Evolutionary conservation across 306 rosid species (phyloP).

Genomic region (Canavalia ensiformis): DNA sequence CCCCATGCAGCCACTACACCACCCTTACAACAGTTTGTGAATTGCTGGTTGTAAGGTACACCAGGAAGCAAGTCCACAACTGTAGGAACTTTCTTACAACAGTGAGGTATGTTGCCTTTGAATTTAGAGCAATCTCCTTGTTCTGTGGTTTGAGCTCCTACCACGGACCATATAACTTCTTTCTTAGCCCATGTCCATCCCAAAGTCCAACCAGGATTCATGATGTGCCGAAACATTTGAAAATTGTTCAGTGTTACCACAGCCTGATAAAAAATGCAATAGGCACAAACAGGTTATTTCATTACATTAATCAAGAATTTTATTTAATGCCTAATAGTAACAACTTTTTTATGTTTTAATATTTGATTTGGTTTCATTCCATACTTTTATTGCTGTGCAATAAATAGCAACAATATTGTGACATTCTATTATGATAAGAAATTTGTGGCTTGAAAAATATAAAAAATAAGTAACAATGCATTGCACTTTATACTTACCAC

Average conservation of each 20-base stretch:
- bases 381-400: background rate
- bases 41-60: conserved; percentile 95
- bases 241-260: conserved; percentile 79
- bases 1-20: conserved; percentile 95
- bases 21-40: conserved; percentile 89
- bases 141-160: conserved; percentile 88
- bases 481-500: conserved; percentile 64
- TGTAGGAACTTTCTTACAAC: conserved; percentile 87
- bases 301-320: background rate
- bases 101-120: conserved; percentile 83
- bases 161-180: conserved; percentile 86
- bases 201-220: conserved; percentile 92
- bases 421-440: background rate
- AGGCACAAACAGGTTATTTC: conserved; percentile 3
- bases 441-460: conserved; percentile 5
- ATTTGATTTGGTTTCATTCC: background rate
- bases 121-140: conserved; percentile 98
- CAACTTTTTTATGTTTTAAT: background rate
- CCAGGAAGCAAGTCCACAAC: conserved; percentile 94
- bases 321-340: background rate
- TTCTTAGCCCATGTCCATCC: conserved; percentile 97
- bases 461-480: conserved; percentile 26
- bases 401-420: background rate
- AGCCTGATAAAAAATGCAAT: conserved; percentile 58
- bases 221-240: conserved; percentile 90